A percentile compares a stretch with the other conserved stretches of the same genome.
phyloP scores from a whole-genome alignment of 2,329 filamentous ascomycete genomes.

The Fusarium sp. region DNA sequence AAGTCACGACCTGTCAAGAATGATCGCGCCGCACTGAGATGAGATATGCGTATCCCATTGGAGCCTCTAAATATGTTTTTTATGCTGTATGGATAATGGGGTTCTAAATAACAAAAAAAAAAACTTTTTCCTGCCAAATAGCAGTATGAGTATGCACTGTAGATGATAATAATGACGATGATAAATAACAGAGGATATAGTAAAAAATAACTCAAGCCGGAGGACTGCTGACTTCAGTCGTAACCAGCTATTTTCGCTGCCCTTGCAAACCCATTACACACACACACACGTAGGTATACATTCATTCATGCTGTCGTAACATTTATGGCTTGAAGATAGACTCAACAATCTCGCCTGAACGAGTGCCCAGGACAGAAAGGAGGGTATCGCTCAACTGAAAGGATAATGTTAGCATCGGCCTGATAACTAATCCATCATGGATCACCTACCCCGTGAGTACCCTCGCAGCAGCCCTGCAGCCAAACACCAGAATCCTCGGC shows the following conservation, averaged over 20 bases:
- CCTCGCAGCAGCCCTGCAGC: conserved; percentile 95
- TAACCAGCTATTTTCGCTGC: conserved; percentile 45
- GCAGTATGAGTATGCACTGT: conserved; percentile 19
- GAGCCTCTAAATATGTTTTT: conserved; percentile 6
- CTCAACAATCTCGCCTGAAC: conserved; percentile 82
- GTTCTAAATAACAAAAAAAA: conserved; percentile 31
- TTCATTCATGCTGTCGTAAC: conserved; percentile 41
- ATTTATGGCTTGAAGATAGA: conserved; percentile 71
- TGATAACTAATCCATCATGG: conserved; percentile 1
- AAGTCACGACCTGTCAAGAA: background rate
- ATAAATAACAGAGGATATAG: conserved; percentile 32
- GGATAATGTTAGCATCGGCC: conserved; percentile 36
- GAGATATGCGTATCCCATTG: background rate
- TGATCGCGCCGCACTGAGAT: background rate
- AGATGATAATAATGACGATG: conserved; percentile 14
- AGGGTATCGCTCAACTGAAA: conserved; percentile 81
- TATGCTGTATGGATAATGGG: conserved; percentile 9
- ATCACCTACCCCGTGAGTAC: conserved; percentile 85
- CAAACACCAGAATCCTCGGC: conserved; percentile 83
- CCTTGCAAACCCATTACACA: conserved; percentile 43
- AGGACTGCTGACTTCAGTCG: conserved; percentile 26
- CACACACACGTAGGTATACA: conserved; percentile 43
- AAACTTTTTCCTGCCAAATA: conserved; percentile 22
- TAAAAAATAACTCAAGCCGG: conserved; percentile 28
- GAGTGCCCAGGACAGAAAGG: conserved; percentile 80